These are phyloP conservation scores for Trametes polyzona DNA, from an alignment of 1,284 basidiomycete species.

Conservation along the genomic window DNA sequence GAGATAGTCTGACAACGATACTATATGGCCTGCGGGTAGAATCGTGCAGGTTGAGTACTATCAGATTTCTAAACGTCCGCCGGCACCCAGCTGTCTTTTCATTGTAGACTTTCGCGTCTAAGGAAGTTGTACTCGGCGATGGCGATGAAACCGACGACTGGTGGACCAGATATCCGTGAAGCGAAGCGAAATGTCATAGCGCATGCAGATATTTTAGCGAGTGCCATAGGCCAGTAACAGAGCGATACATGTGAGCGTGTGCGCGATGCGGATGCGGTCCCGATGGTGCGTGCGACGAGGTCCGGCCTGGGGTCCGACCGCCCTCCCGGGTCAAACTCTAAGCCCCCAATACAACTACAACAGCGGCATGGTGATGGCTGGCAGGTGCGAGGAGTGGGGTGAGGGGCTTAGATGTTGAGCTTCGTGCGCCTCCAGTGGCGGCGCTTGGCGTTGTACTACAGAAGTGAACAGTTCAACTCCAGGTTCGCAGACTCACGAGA, in stretches of 20 bases:
- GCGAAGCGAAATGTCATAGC: slow-evolving; percentile 23
- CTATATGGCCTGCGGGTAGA: too few species aligned
- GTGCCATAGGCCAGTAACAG: slow-evolving; percentile 32
- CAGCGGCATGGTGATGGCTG: slow-evolving; percentile 9
- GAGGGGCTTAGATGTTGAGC: slow-evolving; percentile 79
- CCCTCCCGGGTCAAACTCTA: slow-evolving; percentile 17
- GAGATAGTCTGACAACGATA: too few species aligned
- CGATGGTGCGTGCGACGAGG: slow-evolving; percentile 20
- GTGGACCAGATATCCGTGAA: neutral
- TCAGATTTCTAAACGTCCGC: too few species aligned
- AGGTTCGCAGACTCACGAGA: too few species aligned
- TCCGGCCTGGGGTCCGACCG: slow-evolving; percentile 18
- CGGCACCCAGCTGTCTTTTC: too few species aligned
- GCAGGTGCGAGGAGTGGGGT: slow-evolving; percentile 11
- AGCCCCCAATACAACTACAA: slow-evolving; percentile 27
- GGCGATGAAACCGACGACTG: too few species aligned
- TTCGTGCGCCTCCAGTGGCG: slow-evolving; percentile 96
- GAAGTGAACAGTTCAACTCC: neutral
- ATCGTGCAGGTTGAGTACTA: too few species aligned
- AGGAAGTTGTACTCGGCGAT: too few species aligned
- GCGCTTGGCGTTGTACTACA: slow-evolving; percentile 89
- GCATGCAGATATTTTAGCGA: slow-evolving; percentile 33
- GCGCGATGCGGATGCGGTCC: slow-evolving; percentile 23
- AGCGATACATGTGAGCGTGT: slow-evolving; percentile 35
- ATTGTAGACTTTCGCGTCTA: too few species aligned